phyloP scores from a whole-genome alignment of 441 rosid genomes.

The Geranium incanum region DNA sequence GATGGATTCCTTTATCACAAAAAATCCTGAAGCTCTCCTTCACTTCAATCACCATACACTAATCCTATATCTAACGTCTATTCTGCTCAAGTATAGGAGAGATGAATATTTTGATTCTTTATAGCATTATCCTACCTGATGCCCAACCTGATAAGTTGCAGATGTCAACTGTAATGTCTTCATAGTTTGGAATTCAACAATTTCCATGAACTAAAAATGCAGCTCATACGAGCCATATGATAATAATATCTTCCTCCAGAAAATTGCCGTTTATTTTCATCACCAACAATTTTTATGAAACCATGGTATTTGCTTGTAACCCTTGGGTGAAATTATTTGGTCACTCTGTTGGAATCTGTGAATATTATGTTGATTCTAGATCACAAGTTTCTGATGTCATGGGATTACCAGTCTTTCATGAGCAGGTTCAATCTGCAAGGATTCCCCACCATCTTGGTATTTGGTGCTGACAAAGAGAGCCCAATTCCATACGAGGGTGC shows the following conservation, averaged over 20 bases:
- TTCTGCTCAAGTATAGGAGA: no score
- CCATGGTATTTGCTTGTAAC: neutral
- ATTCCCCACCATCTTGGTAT: constrained; percentile 89
- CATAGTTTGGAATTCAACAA: no score
- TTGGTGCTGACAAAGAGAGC: constrained; percentile 81
- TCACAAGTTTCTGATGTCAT: constrained; percentile 20
- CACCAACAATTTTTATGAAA: neutral
- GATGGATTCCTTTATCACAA: no score
- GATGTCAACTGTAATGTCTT: no score
- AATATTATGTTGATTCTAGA: neutral
- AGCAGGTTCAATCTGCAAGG: constrained; percentile 98
- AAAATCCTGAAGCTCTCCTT: no score
- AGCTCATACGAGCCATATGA: neutral
- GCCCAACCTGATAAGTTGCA: no score
- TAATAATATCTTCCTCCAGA: neutral
- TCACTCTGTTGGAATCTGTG: neutral
- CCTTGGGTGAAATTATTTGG: constrained; percentile 6
- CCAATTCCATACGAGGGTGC: constrained; percentile 89
- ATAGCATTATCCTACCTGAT: no score
- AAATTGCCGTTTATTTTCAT: neutral
- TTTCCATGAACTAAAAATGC: no score
- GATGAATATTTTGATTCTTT: no score
- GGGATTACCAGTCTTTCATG: constrained; percentile 68
- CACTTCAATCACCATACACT: no score
- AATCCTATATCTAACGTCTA: no score